Percentiles rank a stretch among this genome's conserved stretches.
Evolutionary conservation across 2,329 filamentous ascomycete species (phyloP).

Genomic region (Diaporthe citrichinensis): DNA sequence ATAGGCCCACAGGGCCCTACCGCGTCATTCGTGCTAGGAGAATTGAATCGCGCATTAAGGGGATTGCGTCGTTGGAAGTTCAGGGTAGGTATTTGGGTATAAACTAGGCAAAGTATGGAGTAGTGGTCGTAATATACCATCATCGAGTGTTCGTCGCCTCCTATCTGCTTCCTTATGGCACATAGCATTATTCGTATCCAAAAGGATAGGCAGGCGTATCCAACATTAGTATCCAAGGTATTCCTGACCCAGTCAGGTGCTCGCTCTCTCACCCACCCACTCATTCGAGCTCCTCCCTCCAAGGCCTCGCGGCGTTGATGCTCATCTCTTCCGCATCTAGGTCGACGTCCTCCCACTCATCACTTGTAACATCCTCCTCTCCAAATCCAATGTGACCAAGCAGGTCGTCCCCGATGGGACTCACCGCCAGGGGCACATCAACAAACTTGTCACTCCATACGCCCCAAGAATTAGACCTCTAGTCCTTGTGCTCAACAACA

Average conservation of each 20-base stretch:
- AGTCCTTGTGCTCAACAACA: constrained; percentile 32
- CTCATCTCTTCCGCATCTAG: constrained; percentile 29
- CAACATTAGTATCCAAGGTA: constrained; percentile 27
- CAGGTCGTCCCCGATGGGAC: constrained; percentile 19
- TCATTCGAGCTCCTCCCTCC: constrained; percentile 29
- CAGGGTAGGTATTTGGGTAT: constrained; percentile 34
- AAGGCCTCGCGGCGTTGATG: constrained; percentile 11
- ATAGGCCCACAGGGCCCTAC: not conserved
- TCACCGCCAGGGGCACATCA: constrained; percentile 21
- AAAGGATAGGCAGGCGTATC: constrained; percentile 11
- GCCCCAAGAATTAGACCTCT: constrained; percentile 4
- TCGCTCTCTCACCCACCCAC: too few species aligned
- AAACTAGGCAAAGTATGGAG: constrained; percentile 23
- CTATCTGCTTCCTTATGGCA: constrained; percentile 5
- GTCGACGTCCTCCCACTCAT: constrained; percentile 32
- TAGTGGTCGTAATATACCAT: constrained; percentile 22
- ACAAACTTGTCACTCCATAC: constrained; percentile 29
- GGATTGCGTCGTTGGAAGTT: not conserved
- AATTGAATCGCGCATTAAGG: not conserved
- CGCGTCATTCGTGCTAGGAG: not conserved
- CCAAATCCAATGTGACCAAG: not conserved
- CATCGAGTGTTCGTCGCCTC: not conserved
- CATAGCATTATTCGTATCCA: constrained; percentile 2
- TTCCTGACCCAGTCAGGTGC: not conserved
- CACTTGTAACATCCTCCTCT: not conserved